Percentiles rank a stretch among this genome's conserved stretches.
Evolutionary conservation across 2,329 filamentous ascomycete genomes (phyloP).

Genomic region (Orbilia blumenaviensis): DNA sequence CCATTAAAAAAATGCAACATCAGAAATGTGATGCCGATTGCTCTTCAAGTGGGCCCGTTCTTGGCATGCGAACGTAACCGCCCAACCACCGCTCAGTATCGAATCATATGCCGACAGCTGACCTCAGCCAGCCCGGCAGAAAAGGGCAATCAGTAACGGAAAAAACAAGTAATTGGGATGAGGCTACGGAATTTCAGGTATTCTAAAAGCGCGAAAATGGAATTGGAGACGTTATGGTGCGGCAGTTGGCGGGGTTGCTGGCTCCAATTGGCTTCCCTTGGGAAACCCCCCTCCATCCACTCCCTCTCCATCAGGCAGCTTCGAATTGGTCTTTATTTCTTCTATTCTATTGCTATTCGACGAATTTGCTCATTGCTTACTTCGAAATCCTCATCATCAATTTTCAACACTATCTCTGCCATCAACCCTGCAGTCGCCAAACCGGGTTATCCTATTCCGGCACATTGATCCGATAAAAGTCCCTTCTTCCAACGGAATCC

Average conservation of each 20-base stretch:
- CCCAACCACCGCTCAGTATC: not conserved
- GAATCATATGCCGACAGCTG: conserved; percentile 4
- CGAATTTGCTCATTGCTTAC: too few relatives aligned
- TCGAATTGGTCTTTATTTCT: too few relatives aligned
- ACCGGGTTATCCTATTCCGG: too few relatives aligned
- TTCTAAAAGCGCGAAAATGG: not conserved
- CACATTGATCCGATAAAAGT: too few relatives aligned
- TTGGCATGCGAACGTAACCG: not conserved
- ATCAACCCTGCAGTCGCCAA: too few relatives aligned
- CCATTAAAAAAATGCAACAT: not conserved
- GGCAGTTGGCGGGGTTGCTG: not conserved
- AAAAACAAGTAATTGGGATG: not conserved
- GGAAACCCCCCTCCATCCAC: not conserved
- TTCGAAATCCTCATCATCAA: not conserved
- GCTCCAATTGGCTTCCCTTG: not conserved
- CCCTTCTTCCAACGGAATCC: too few relatives aligned
- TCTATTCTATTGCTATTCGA: too few relatives aligned
- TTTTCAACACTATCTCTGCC: too few relatives aligned
- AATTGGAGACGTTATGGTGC: not conserved
- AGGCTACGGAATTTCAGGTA: not conserved
- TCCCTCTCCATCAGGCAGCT: not conserved
- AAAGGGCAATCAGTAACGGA: not conserved
- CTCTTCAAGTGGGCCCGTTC: too few relatives aligned
- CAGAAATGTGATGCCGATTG: not conserved
- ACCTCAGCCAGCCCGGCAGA: not conserved